Evolutionary conservation across 257 asterid genomes (phyloP), one percentile per base, ranked within the genome.

Genomic region (Linaria vulgaris): DNA sequence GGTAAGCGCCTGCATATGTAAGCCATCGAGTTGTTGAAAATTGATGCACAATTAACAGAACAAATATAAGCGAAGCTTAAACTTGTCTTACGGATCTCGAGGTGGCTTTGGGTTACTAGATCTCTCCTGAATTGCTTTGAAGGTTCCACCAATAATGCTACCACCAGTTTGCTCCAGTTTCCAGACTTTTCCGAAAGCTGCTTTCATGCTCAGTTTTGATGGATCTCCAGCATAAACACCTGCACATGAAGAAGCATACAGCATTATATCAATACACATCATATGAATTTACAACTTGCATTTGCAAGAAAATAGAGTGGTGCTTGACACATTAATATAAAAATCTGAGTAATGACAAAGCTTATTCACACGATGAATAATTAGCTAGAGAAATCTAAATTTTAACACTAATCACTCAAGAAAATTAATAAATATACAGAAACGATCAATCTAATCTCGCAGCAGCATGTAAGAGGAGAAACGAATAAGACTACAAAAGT

Each of bases 141-240:
- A 73, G 64, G 95, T 81, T 70, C 99, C 99, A 38, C 99, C 96
- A 56, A 89, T 83, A 63, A 92, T 90, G 76, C 99, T 90, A 30
- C 96, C 96, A 17, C 99, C 97, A 77, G 68, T 85, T 82, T 90
- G 78, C 79, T 94, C 99, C 69, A 94, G 87, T 66, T 85, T 90
- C 99, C 99, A 94, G 14, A 94, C 96, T 83, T 86, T 94, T 47
- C 97, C 97, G 66, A 94, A 90, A 59, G 99, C 99, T 46, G 99
- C 99, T 75, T 81, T 90, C 99, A 94, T 94, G 74, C 97, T 90
- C 71, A 94, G 71, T 69, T 82, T 87, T 69, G 97, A 83, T 39
- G 99, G 99, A 79, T 94, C 97, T 22, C 99, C 97, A 31, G 99
- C 99, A 72, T 94, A 94, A 65, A 94, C 97, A 53, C 99, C 99